Evolutionary conservation across 441 rosid genomes (phyloP).

Genomic region (Populus tomentosa): DNA sequence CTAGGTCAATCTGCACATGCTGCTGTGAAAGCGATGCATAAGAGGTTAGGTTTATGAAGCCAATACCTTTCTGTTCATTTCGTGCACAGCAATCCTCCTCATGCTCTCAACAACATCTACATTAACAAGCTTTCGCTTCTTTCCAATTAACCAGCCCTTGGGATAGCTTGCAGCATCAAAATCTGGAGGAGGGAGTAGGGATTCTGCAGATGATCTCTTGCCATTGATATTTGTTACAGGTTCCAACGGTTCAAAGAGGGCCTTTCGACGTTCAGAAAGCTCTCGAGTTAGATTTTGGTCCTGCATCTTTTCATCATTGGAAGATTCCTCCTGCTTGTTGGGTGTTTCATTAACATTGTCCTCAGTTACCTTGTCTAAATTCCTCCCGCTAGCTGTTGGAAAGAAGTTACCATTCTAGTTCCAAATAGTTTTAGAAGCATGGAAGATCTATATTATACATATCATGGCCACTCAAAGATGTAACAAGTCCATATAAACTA

Average conservation of each 20-base stretch:
- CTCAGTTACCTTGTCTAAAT: constrained; percentile 38
- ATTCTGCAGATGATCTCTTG: constrained; percentile 52
- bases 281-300: constrained; percentile 25
- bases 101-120: constrained; percentile 98
- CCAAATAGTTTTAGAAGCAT: constrained; percentile 13
- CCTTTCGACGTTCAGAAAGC: constrained; percentile 76
- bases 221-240: constrained; percentile 49
- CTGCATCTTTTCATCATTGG: constrained; percentile 34
- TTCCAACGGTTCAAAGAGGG: constrained; percentile 86
- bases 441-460: background rate
- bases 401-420: constrained; percentile 38
- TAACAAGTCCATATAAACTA: background rate
- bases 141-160: constrained; percentile 92
- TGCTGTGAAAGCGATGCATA: background rate
- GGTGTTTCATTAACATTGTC: constrained; percentile 37
- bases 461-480: background rate
- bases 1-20: background rate
- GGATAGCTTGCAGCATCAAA: constrained; percentile 87
- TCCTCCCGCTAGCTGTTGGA: constrained; percentile 54
- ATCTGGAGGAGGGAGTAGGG: constrained; percentile 89
- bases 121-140: constrained; percentile 91
- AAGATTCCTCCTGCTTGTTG: constrained; percentile 41
- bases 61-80: constrained; percentile 91
- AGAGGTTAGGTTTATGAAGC: background rate
- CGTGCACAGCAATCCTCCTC: constrained; percentile 95